Evolutionary conservation across 257 asterid species (phyloP), one percentile per base, ranked within the genome.

Genomic region (Solanum medicagineum): DNA sequence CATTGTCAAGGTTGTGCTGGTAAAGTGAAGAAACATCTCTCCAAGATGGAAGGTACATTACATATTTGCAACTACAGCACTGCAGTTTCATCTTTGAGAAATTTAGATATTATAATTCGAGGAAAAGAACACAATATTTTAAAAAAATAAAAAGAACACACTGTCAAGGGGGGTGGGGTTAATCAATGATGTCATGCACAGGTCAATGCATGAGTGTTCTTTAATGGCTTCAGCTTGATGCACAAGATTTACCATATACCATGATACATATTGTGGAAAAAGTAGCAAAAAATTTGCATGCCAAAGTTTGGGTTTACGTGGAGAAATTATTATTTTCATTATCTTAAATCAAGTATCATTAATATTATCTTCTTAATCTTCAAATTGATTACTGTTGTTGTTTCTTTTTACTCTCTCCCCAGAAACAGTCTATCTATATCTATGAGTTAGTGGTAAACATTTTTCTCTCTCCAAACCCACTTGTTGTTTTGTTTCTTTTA

Each of bases 1-100:
- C 98, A 95, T 85, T 95, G 98, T 83, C 92, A 94, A 92, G 98
- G 95, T 26, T 95, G 98, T 85, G 98, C 98, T 85, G 93, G 93
- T 77, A 93, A 93, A 92, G 89, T 95, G 17, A 92, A 90, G 92
- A 95, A 91, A 84, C 97, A 95, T 90, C 83, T 93, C 17, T 93
- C 98, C 84, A 93, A 90, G 89, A 94, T 94, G 97, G 97, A 93
- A 92, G 98, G 98, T 94, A 87, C 24, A 16, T 36, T 45, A 20
- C 49, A n/a, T 55, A 20, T 42, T 42, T 85, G n/a, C 83, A 13
- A 51, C 75, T 68, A 22, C 47, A 68, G 22, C 13, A 51, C 75
- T 68, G 22, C 47, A 68, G 22, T 68, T 68, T 36, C 75, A 36
- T 68, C 3, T 65, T 65, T 29, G 7, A 4, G 7, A 68, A 68